These are phyloP conservation scores for Pythium plurisporium DNA, from an alignment of 352 stramenopile genomes.

Conservation along the genomic window DNA sequence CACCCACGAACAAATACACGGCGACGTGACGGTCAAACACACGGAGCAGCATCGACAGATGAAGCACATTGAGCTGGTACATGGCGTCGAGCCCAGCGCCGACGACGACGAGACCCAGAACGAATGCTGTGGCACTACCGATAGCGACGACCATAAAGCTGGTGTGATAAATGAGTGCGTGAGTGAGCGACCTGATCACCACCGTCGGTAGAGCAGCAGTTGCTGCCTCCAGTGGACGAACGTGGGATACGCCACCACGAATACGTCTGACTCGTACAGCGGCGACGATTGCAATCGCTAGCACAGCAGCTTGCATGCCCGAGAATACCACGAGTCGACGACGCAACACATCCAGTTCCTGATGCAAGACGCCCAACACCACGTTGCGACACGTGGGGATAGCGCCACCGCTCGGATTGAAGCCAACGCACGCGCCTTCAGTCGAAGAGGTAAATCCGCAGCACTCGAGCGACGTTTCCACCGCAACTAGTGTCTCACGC, in stretches of 20 bases:
- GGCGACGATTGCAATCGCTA: neutral
- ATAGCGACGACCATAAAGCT: constrained; percentile 15
- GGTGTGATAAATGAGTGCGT: constrained; percentile 13
- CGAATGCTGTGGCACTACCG: constrained; percentile 19
- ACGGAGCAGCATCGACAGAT: constrained; percentile 50
- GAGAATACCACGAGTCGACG: constrained; percentile 2
- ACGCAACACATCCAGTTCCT: neutral
- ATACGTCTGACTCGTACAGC: constrained; percentile 13
- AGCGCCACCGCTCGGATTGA: neutral
- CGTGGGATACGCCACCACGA: neutral
- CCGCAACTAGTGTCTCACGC: constrained; percentile 14
- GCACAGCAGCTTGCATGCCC: constrained; percentile 1
- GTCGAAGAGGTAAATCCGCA: constrained; percentile 23
- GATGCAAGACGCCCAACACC: constrained; percentile 11
- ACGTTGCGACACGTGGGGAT: constrained; percentile 16
- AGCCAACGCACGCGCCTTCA: constrained; percentile 15
- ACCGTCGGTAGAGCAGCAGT: neutral
- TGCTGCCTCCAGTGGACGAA: constrained; percentile 2
- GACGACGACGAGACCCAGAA: constrained; percentile 40
- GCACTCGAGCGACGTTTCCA: constrained; percentile 28
- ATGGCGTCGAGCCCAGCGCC: constrained; percentile 49
- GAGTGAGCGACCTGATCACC: constrained; percentile 7
- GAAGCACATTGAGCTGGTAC: constrained; percentile 65
- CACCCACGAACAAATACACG: constrained; percentile 40
- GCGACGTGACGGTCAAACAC: constrained; percentile 52